Conservation (phyloP, 106 monocot genomes). For the Apostasia ramifera region DNA sequence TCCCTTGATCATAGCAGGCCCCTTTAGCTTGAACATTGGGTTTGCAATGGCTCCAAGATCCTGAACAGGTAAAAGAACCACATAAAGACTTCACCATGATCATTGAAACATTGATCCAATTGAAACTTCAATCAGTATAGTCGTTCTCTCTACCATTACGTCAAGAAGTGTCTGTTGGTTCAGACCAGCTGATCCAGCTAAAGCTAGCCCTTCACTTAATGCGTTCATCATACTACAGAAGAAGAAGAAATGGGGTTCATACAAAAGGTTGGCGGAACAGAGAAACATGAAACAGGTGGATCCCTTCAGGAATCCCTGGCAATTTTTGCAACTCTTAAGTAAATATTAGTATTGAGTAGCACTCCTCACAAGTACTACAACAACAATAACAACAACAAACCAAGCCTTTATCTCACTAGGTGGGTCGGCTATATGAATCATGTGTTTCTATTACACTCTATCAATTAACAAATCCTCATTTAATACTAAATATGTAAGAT, state of each 20-base stretch:
- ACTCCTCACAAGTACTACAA: too few relatives aligned
- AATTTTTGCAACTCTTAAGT: too few relatives aligned
- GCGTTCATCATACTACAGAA: constrained; percentile 93
- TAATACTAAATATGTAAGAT: too few relatives aligned
- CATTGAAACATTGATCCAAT: neutral
- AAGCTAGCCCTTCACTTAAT: constrained; percentile 76
- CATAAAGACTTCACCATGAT: neutral
- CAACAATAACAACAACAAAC: too few relatives aligned
- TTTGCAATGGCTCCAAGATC: constrained; percentile 85
- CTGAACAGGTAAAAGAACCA: constrained; percentile 28
- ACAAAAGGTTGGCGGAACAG: too few relatives aligned
- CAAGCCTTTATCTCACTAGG: too few relatives aligned
- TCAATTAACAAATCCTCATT: too few relatives aligned
- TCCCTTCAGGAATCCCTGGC: too few relatives aligned
- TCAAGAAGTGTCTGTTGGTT: constrained; percentile 67
- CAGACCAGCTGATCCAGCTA: constrained; percentile 77
- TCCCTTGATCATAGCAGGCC: constrained; percentile 70
- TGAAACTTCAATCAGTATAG: neutral
- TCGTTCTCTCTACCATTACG: constrained; percentile 48
- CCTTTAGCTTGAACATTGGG: constrained; percentile 93
- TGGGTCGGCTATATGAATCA: too few relatives aligned
- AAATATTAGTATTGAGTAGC: too few relatives aligned
- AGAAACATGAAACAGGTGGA: too few relatives aligned
- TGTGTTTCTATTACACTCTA: too few relatives aligned
- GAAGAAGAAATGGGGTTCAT: constrained; percentile 2